Evolutionary conservation across 768 basidiomycete genomes (phyloP), one percentile per base, ranked within the genome.

Genomic region (Gyrodon lividus): DNA sequence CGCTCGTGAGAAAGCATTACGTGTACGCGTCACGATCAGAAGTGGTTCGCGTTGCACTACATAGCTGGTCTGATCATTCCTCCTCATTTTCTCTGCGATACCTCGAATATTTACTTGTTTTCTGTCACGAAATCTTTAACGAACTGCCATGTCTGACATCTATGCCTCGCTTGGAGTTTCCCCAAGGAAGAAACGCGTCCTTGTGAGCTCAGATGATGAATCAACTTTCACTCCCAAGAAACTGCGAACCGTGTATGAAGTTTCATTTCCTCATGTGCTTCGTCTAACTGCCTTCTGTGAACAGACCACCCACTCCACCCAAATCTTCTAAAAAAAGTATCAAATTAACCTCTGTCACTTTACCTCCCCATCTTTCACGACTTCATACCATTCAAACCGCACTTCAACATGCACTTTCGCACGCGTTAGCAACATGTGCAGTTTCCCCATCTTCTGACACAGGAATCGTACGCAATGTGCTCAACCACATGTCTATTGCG

Each of bases 391-490:
- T 87, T 42, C 84, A 92, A 59, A 83, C 79, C 20, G 80, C 83
- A 12, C 72, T 92, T 42, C 88, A 92, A 58, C 86, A 87, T 62
- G 90, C 91, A 44, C 77, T 92, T 48, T 90, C 91, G 2, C 88
- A 90, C 71, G 88, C 89, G 8, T 79, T 93, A 24, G 90, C 90
- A 5, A 89, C 89, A 12, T 89, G 83, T 57, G 89, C 88, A 26
- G 80, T 87, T 28, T 83, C 90, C 12, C 90, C 89, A 6, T 77
- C 84, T 12, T 77, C 85, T 6, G 89, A 90, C 61, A 87, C 84
- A 2, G 88, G 89, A 37, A 73, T 85, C 55, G 77, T 92, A 14
- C 80, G 82, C 54, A 89, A 86, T 65, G 88, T 92, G 19, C 75
- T 92, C 42, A 92, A 89, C 59, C 83, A 91, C 60, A 64, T 87